Evolutionary conservation across 108 stramenopile species (phyloP).

Genomic region (Seminavis robusta): DNA sequence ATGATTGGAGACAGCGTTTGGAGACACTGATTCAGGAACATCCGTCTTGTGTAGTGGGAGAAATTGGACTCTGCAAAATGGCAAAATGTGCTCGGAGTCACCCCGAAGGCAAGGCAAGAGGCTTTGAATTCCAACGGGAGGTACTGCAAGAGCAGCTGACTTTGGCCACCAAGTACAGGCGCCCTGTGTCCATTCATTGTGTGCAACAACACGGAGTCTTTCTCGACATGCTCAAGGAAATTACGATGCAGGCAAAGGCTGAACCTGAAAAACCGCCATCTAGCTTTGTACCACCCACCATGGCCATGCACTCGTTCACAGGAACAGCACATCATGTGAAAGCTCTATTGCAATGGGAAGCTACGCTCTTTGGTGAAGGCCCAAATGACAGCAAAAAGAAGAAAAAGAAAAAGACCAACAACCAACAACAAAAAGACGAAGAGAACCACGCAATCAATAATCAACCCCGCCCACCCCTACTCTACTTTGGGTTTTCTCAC

Average conservation of each 20-base stretch:
- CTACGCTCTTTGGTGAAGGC: conserved; percentile 10
- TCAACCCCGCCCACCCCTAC: conserved; percentile 36
- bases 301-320: conserved; percentile 83
- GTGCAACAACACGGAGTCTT: conserved; percentile 70
- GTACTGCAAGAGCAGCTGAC: conserved; percentile 65
- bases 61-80: conserved; percentile 82
- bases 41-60: conserved; percentile 67
- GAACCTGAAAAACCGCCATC: conserved; percentile 5
- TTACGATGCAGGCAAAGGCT: background rate
- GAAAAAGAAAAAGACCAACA: conserved; percentile 3
- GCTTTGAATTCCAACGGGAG: conserved; percentile 53
- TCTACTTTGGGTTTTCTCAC: conserved; percentile 87
- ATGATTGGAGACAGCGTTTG: conserved; percentile 53
- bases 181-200: conserved; percentile 79
- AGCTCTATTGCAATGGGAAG: conserved; percentile 59
- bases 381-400: background rate
- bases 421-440: background rate
- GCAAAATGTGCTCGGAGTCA: conserved; percentile 66
- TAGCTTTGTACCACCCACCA: conserved; percentile 45
- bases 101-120: conserved; percentile 64
- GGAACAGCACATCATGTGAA: conserved; percentile 80
- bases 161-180: conserved; percentile 60
- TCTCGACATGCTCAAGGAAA: conserved; percentile 19
- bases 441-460: background rate
- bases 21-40: conserved; percentile 53